Percentiles rank a stretch among this genome's conserved stretches.
Conservation (phyloP, 768 basidiomycete species). For the Panus rudis region DNA sequence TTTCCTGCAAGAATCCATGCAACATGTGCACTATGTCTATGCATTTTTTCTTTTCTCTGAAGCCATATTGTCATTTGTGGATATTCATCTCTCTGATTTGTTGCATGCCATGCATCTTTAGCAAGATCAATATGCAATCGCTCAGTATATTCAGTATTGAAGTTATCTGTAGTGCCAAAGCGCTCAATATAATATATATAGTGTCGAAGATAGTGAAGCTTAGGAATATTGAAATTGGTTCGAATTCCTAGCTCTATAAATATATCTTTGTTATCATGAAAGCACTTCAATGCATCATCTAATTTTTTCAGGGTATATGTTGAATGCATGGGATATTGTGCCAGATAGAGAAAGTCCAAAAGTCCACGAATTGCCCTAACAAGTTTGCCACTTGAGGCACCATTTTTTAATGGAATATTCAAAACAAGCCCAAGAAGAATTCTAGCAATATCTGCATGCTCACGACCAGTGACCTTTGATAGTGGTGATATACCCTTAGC, state of each 20-base stretch:
- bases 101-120: background rate
- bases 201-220: conserved; percentile 18
- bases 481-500: conserved; percentile 12
- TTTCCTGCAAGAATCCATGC: background rate
- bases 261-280: conserved; percentile 18
- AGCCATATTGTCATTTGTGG: conserved; percentile 13
- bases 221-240: conserved; percentile 16
- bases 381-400: conserved; percentile 2
- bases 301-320: conserved; percentile 8
- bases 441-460: conserved; percentile 17
- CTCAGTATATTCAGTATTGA: conserved; percentile 9
- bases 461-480: conserved; percentile 13
- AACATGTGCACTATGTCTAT: conserved; percentile 5
- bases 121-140: conserved; percentile 8
- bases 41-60: conserved; percentile 8
- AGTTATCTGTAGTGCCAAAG: conserved; percentile 14
- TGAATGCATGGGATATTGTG: conserved; percentile 16
- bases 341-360: conserved; percentile 21
- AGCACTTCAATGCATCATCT: conserved; percentile 7
- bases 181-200: conserved; percentile 11
- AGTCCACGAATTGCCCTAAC: conserved; percentile 12
- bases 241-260: conserved; percentile 18
- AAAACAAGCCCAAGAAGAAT: conserved; percentile 15
- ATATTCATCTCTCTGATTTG: conserved; percentile 9
- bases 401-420: conserved; percentile 8